Evolutionary conservation across 192 early-diverging fungal genomes (phyloP).

Genomic region (Bifiguratus adelaidae): DNA sequence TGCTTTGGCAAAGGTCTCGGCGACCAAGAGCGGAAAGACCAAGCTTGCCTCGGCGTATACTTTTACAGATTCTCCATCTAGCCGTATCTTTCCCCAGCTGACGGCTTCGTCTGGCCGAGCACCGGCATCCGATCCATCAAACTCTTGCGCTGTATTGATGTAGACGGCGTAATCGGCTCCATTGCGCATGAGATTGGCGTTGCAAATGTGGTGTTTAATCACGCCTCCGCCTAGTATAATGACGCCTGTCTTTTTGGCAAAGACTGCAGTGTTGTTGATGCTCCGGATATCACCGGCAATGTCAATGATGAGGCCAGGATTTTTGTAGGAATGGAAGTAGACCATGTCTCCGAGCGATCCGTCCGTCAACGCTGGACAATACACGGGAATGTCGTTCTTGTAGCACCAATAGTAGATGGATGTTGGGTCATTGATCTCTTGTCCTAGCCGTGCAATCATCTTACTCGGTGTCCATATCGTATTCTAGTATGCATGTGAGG

Average conservation of each 20-base stretch:
- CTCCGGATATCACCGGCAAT: constrained; percentile 83
- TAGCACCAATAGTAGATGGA: constrained; percentile 91
- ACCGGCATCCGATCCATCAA: constrained; percentile 96
- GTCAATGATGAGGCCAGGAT: constrained; percentile 89
- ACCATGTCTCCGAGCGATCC: constrained; percentile 99
- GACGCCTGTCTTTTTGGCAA: constrained; percentile 92
- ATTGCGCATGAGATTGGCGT: constrained; percentile 98
- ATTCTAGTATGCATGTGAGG: constrained; percentile 24
- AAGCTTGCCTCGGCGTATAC: constrained; percentile 89
- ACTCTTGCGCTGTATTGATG: constrained; percentile 97
- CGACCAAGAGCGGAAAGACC: constrained; percentile 90
- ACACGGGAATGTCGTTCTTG: constrained; percentile 93
- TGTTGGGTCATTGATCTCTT: constrained; percentile 78
- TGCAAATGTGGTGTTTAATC: constrained; percentile 98
- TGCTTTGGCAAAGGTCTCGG: constrained; percentile 90
- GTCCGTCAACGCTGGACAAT: constrained; percentile 95
- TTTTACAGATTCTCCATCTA: constrained; percentile 78
- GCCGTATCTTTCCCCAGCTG: constrained; percentile 94
- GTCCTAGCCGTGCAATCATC: constrained; percentile 78
- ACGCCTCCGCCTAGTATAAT: constrained; percentile 96
- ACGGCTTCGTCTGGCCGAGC: constrained; percentile 97
- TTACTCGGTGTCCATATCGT: constrained; percentile 87
- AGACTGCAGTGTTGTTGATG: constrained; percentile 91
- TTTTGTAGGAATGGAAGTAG: constrained; percentile 96
- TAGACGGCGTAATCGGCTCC: constrained; percentile 95